These are phyloP conservation scores for Phytophthora capsici DNA, from an alignment of 352 stramenopile genomes.

Conservation along the genomic window DNA sequence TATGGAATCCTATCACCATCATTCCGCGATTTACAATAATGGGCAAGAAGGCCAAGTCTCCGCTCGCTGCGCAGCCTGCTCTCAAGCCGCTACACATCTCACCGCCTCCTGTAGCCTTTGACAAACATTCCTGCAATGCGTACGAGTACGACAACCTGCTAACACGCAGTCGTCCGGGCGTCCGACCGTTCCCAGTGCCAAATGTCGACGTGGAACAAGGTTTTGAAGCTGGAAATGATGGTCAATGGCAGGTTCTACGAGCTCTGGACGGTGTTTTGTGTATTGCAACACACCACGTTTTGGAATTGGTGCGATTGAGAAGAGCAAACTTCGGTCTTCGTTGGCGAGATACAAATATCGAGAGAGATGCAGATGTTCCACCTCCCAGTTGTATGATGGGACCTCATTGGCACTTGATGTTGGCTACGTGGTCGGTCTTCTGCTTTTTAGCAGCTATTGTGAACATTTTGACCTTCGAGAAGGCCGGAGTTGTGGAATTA, in stretches of 20 bases:
- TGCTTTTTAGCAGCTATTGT: slow-evolving; percentile 50
- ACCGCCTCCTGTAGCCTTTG: slow-evolving; percentile 19
- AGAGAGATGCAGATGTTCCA: slow-evolving; percentile 9
- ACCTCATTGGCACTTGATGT: slow-evolving; percentile 83
- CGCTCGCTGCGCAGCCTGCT: not conserved
- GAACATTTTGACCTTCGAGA: slow-evolving; percentile 54
- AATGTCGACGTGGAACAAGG: slow-evolving; percentile 22
- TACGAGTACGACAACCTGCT: slow-evolving; percentile 43
- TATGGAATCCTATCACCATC: not conserved
- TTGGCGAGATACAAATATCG: slow-evolving; percentile 32
- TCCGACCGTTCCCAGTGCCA: slow-evolving; percentile 25
- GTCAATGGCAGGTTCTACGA: slow-evolving; percentile 32
- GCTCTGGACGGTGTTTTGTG: slow-evolving; percentile 18
- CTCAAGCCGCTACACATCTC: slow-evolving; percentile 32
- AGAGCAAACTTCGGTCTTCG: slow-evolving; percentile 62
- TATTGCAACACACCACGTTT: slow-evolving; percentile 5
- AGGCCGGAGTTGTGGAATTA: slow-evolving; percentile 50
- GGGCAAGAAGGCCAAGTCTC: slow-evolving; percentile 12
- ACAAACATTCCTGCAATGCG: slow-evolving; percentile 22
- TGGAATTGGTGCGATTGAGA: slow-evolving; percentile 66
- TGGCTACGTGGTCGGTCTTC: slow-evolving; percentile 64
- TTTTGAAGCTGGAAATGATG: slow-evolving; percentile 2
- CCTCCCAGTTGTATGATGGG: slow-evolving; percentile 68
- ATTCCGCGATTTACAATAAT: not conserved
- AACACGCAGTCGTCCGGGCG: slow-evolving; percentile 7